phyloP scores from a whole-genome alignment of 495 filamentous ascomycete genomes.

The Xylaria venustula region DNA sequence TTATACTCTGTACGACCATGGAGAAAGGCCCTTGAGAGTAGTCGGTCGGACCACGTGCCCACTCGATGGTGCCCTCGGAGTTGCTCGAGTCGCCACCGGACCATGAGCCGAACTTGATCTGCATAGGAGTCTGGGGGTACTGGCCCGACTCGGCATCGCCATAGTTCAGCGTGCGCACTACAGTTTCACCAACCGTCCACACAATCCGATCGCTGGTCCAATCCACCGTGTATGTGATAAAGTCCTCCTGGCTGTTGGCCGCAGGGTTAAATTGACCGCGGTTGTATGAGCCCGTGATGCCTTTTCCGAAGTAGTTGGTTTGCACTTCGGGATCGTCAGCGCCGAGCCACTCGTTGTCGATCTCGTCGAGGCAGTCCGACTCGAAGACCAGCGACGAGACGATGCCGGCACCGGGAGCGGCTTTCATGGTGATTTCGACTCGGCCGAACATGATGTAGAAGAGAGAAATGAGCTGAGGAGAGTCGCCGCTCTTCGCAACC shows the following conservation, averaged over 20 bases:
- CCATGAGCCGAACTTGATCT: slow-evolving; percentile 84
- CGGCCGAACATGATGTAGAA: slow-evolving; percentile 87
- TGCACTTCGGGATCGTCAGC: slow-evolving; percentile 65
- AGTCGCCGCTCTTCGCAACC: slow-evolving; percentile 77
- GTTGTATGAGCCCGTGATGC: slow-evolving; percentile 68
- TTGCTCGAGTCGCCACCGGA: slow-evolving; percentile 77
- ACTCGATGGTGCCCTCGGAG: slow-evolving; percentile 72
- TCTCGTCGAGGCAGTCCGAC: slow-evolving; percentile 90
- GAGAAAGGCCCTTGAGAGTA: slow-evolving; percentile 77
- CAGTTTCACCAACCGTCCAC: slow-evolving; percentile 75
- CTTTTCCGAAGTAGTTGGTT: slow-evolving; percentile 94
- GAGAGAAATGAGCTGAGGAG: slow-evolving; percentile 71
- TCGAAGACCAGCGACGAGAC: slow-evolving; percentile 84
- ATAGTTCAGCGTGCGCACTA: slow-evolving; percentile 64
- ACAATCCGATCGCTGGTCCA: slow-evolving; percentile 76
- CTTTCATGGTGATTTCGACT: slow-evolving; percentile 68
- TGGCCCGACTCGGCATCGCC: slow-evolving; percentile 59
- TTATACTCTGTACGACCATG: slow-evolving; percentile 78
- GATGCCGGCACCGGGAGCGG: slow-evolving; percentile 69
- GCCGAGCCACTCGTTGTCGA: slow-evolving; percentile 87
- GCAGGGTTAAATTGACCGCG: slow-evolving; percentile 71
- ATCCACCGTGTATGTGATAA: slow-evolving; percentile 86
- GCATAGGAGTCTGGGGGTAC: slow-evolving; percentile 91
- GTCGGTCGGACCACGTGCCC: slow-evolving; percentile 81
- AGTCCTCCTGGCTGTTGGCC: slow-evolving; percentile 60